Evolutionary conservation across 768 basidiomycete genomes (phyloP), one percentile per base, ranked within the genome.

Genomic region (Suillus placidus): DNA sequence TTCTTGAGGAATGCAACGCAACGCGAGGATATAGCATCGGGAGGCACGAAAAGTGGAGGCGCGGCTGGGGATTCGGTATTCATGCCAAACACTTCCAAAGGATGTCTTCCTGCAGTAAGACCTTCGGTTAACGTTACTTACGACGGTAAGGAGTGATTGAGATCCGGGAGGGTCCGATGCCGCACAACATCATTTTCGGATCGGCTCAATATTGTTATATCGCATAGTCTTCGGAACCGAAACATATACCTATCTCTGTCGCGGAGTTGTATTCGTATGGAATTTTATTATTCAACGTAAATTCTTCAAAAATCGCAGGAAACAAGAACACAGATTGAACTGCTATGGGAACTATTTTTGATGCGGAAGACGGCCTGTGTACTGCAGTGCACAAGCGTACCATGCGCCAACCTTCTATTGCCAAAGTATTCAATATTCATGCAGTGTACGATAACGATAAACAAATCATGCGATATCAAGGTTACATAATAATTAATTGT

Each of bases 1-100:
- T 72, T 77, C 66, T 76, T 69, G 61, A 85, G 78, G 75, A 90
- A 85, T 42, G 76, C 80, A 69, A 83, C 81, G 13, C 81, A 80
- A 0, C 83, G 77, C n/a, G 87, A 80, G 7, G 77, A 65, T 56
- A 80, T 75, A 38, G 81, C 77, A 66, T 78, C 76, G 38, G 67
- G 49, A 9, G 88, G 87, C 40, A 67, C 72, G 68, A 82, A 86
- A 32, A 87, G 79, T 12, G 32, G 42, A 60, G 40, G 26, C 3
- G 58, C 3, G 18, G 18, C 12, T 1, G 16, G 38, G 23, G 37
- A 38, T 18, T 58, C 37, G 57, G 14, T 26, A 38, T 30, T 20
- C 58, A 60, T 60, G 26, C 30, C 26, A 30, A 38, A 10, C 26
- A 26, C 38, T 58, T 26, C 37, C 16, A 35, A 35, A 37, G 35